Evolutionary conservation across 352 stramenopile species (phyloP), one percentile per base, ranked within the genome.

Genomic region (Phytopythium mirpurense): DNA sequence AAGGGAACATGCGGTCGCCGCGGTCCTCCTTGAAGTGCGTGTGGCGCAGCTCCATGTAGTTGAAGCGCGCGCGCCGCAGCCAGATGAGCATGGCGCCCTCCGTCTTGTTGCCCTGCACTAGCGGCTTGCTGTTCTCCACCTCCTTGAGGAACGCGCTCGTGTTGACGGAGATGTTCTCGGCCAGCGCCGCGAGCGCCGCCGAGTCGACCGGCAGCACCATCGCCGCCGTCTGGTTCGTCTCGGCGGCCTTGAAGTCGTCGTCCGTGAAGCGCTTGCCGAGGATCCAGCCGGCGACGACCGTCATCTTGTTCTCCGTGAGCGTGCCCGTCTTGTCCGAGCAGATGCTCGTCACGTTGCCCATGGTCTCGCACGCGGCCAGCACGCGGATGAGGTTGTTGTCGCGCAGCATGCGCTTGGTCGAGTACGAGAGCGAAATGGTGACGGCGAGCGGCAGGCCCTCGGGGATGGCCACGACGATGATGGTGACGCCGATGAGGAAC

Each of bases 351-450:
- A 97, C 96, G 70, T 96, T 98, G 26, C 96, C 96, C 95, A 99
- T 99, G 1, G 96, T 99, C 71, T 99, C 97, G 62, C 96, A 98
- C 4, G 95, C 96, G 26, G 96, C 88, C 15, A 99, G 74, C 26
- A 98, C 88, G 46, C 97, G 97, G 32, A 99, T 98, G 32, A 99
- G 83, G 65, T 98, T 99, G 68, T 99, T 96, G 68, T 99, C 96
- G 43, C 92, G 89, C 51, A 98, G 96, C 96, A 99, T 99, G 52
- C 98, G 97, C 56, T 97, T 98, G 15, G 91, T 99, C 23, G 83
- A 96, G 56, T 97, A 97, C 8, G 94, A 96, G n/a, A 98, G 72
- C 36, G 88, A 95, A 47, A 98, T 97, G 12, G 93, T 98, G 21
- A 98, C 90, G 0, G 93, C 94, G 9, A 98, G 71, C 15, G 94